Base-by-base conservation (phyloP, 169 alveolate genomes). In the Blepharisma undulans region DNA sequence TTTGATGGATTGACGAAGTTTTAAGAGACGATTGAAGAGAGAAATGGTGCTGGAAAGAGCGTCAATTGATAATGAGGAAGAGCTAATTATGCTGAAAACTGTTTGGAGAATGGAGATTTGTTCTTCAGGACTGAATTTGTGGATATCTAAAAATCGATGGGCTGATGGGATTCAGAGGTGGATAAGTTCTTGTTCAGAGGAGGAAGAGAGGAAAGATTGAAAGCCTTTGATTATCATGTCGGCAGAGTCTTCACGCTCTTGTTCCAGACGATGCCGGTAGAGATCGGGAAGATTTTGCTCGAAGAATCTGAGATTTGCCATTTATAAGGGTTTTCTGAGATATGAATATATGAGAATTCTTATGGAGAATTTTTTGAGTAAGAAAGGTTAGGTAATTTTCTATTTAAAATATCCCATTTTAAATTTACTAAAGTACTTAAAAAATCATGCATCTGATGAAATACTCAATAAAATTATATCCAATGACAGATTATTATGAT, bases 221-320 rank as follows among this genome's bases (percentile, higher is more conserved):
- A 74, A 29, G 80, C 89, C 89, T 82, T 34, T 22, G 34, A 82
- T 60, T 22, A 82, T 32, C 25, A 72, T 22, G 33, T n/a, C 32
- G 5, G 34, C 22, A 32, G 74, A 7, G 25, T 34, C 32, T 22
- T 21, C 27, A 22, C 78, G 33, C 34, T 21, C 29, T 82, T 33
- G 76, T 21, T 36, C 78, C 25, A 36, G 30, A 8, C 34, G 33
- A 19, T 82, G 34, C 60, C 77, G 74, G 89, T 22, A 48, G 25
- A 19, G 76, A 22, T 34, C 74, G 78, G 89, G 89, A 32, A 82
- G 76, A 30, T 82, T 82, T 22, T 48, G 27, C 32, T 82, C 89
- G 21, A 82, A 82, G 33, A 30, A 32, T 74, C 89, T 82, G 33
- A 82, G 77, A n/a, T 48, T 22, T 22, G 48, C 74, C 89, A 82